These are phyloP conservation scores for Diaporthe sp. DNA, from an alignment of 2,329 filamentous ascomycete species.

Conservation along the genomic window DNA sequence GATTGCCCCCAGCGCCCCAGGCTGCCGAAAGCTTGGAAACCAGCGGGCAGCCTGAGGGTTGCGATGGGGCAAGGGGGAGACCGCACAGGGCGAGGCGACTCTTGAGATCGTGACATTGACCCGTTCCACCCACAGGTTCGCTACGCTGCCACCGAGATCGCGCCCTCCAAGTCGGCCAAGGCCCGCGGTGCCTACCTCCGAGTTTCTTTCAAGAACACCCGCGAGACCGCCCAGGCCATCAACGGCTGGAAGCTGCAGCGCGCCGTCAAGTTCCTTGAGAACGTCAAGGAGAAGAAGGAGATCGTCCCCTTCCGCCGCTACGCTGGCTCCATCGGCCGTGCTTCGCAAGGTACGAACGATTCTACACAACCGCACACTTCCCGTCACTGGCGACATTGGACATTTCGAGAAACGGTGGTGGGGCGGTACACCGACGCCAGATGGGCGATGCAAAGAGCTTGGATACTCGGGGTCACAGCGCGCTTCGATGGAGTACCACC, in stretches of 20 bases:
- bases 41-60: not conserved
- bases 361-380: not conserved
- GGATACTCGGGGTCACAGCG: not conserved
- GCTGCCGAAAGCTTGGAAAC: slow-evolving; percentile 25
- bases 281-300: slow-evolving; percentile 97
- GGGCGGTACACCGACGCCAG: not conserved
- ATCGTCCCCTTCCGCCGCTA: slow-evolving; percentile 98
- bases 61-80: slow-evolving; percentile 13
- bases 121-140: slow-evolving; percentile 75
- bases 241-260: slow-evolving; percentile 99
- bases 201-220: slow-evolving; percentile 99
- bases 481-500: not conserved
- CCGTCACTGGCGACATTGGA: not conserved
- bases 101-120: slow-evolving; percentile 36
- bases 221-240: slow-evolving; percentile 99
- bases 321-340: slow-evolving; percentile 94
- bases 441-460: not conserved
- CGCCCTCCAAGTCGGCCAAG: slow-evolving; percentile 93
- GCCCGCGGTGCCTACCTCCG: slow-evolving; percentile 98
- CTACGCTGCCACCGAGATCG: slow-evolving; percentile 93
- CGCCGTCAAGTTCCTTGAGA: slow-evolving; percentile 96
- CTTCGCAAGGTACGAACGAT: slow-evolving; percentile 89
- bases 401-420: not conserved
- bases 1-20: slow-evolving; percentile 31
- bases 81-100: slow-evolving; percentile 16